phyloP scores from a whole-genome alignment of 2,329 filamentous ascomycete species.

The Aureobasidium sp. region DNA sequence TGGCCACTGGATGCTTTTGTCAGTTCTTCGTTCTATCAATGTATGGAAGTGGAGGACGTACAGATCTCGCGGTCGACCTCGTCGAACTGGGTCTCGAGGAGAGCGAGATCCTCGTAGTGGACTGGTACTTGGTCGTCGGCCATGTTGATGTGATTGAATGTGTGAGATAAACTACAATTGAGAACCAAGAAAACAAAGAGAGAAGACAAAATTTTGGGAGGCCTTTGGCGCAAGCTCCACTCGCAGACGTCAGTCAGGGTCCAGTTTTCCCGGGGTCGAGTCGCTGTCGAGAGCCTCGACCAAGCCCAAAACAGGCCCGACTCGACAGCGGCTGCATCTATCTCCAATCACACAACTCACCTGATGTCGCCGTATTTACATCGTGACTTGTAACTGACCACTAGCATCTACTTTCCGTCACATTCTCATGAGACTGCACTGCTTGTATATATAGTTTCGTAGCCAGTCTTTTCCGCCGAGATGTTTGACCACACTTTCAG shows the following conservation, averaged over 20 bases:
- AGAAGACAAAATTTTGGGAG: background rate
- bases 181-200: background rate
- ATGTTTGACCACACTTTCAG: slow-evolving; percentile 1
- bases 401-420: background rate
- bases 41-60: slow-evolving; percentile 41
- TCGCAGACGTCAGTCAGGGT: background rate
- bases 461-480: background rate
- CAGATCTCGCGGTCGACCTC: slow-evolving; percentile 74
- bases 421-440: background rate
- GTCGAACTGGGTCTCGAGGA: slow-evolving; percentile 76
- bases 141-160: background rate
- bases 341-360: slow-evolving; percentile 1
- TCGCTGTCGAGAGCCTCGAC: background rate
- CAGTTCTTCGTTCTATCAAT: slow-evolving; percentile 12
- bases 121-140: slow-evolving; percentile 27
- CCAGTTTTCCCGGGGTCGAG: background rate
- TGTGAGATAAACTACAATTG: background rate
- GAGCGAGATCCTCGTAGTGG: slow-evolving; percentile 67
- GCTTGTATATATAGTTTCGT: background rate
- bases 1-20: slow-evolving; percentile 50
- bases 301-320: slow-evolving; percentile 5
- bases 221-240: slow-evolving; percentile 4
- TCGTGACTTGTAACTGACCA: background rate
- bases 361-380: slow-evolving; percentile 2
- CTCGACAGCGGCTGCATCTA: background rate